Percentiles rank a stretch among this genome's conserved stretches.
Conservation (phyloP, 225 moss, liverwort and hornwort genomes). For the Polytrichum commune region DNA sequence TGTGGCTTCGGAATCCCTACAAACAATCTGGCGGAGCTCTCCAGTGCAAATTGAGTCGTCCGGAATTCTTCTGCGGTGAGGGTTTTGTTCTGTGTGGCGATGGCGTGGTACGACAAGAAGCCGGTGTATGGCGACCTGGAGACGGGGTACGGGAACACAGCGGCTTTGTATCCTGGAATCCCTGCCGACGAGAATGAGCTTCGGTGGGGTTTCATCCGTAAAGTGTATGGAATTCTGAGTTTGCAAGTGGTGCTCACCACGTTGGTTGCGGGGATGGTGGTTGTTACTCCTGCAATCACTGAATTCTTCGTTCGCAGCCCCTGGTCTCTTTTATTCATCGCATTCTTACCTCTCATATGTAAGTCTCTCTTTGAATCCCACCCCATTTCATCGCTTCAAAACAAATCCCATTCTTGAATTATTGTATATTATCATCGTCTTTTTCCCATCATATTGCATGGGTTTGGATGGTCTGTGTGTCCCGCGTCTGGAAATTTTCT, state of each 20-base stretch:
- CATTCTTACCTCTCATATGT: conserved; percentile 49
- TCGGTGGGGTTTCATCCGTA: conserved; percentile 56
- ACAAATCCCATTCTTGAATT: no score
- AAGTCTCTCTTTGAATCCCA: conserved; percentile 12
- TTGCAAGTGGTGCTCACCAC: conserved; percentile 50
- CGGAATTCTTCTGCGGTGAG: no score
- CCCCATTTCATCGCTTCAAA: neutral
- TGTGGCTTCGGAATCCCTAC: no score
- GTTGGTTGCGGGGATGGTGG: conserved; percentile 42
- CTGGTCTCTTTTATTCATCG: conserved; percentile 26
- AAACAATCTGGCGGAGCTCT: no score
- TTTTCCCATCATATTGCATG: no score
- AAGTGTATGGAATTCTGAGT: conserved; percentile 55
- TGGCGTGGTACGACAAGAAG: conserved; percentile 45
- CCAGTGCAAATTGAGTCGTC: no score
- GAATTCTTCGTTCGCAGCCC: conserved; percentile 33
- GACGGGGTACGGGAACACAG: conserved; percentile 45
- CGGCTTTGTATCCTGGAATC: conserved; percentile 73
- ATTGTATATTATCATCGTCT: no score
- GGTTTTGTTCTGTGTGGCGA: conserved; percentile 3
- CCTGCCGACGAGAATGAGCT: conserved; percentile 34
- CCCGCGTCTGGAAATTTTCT: no score
- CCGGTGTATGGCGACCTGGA: conserved; percentile 66
- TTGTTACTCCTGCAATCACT: conserved; percentile 29
- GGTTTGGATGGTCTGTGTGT: no score